Conservation (phyloP, 306 rosid genomes). For the Rosa rugosa region DNA sequence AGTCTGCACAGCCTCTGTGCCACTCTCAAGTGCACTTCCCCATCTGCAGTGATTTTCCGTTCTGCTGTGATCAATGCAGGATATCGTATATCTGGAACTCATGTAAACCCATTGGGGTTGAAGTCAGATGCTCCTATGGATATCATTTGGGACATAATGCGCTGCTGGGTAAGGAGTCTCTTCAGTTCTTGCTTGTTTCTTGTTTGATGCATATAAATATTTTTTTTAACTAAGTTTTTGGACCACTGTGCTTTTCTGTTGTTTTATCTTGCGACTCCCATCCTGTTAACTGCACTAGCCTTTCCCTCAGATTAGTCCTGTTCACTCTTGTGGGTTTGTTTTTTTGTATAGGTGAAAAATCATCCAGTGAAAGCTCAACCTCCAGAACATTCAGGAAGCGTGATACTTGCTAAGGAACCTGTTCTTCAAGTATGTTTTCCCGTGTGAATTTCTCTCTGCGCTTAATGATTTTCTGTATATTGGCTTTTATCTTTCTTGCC, state of each 20-base stretch:
- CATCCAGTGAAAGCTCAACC: slow-evolving; percentile 95
- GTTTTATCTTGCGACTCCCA: background rate
- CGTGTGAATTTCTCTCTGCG: background rate
- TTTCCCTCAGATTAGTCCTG: background rate
- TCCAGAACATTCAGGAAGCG: slow-evolving; percentile 74
- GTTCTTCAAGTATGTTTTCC: slow-evolving; percentile 71
- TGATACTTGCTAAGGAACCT: slow-evolving; percentile 92
- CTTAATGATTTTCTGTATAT: background rate
- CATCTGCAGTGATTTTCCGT: slow-evolving; percentile 82
- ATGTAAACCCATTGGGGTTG: slow-evolving; percentile 87
- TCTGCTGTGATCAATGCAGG: slow-evolving; percentile 98
- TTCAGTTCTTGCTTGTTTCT: background rate
- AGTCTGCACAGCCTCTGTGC: slow-evolving; percentile 94
- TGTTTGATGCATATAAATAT: background rate
- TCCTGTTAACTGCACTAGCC: background rate
- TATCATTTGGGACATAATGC: slow-evolving; percentile 98
- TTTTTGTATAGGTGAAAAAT: slow-evolving; percentile 59
- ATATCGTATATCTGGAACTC: slow-evolving; percentile 88
- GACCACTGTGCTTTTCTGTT: background rate
- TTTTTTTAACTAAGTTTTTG: background rate
- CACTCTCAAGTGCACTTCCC: slow-evolving; percentile 97
- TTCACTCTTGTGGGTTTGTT: background rate
- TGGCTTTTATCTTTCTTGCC: background rate
- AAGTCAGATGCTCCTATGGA: slow-evolving; percentile 96
- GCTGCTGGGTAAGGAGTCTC: slow-evolving; percentile 78